phyloP scores from a whole-genome alignment of 2,329 filamentous ascomycete genomes.

The Zasmidium citrigriseum region DNA sequence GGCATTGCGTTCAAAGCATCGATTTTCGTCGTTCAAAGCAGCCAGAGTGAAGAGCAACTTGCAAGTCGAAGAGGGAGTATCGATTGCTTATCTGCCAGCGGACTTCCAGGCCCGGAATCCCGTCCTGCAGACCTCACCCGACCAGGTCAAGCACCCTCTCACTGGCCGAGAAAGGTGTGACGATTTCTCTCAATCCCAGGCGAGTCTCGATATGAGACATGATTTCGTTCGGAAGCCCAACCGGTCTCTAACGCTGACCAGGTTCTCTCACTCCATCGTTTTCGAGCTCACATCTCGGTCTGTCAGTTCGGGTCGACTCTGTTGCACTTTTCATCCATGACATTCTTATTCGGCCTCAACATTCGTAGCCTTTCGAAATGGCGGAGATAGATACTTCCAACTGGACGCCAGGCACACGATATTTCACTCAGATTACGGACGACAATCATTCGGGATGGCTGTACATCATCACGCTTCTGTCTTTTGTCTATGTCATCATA shows the following conservation, averaged over 20 bases:
- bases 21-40: too few species aligned
- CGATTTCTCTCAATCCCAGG: not conserved
- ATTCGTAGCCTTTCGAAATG: too few species aligned
- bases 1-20: too few species aligned
- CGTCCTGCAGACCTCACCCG: not conserved
- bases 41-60: too few species aligned
- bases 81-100: not conserved
- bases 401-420: constrained; percentile 20
- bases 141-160: not conserved
- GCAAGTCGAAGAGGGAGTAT: too few species aligned
- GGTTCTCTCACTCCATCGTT: not conserved
- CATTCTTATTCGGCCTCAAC: too few species aligned
- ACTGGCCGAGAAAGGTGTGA: not conserved
- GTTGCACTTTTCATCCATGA: too few species aligned
- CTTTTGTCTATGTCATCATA: constrained; percentile 21
- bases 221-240: not conserved
- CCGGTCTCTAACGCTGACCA: too few species aligned
- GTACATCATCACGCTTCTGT: constrained; percentile 23
- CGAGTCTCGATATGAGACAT: not conserved
- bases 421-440: constrained; percentile 19
- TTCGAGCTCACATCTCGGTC: not conserved
- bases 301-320: too few species aligned
- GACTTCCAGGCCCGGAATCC: not conserved
- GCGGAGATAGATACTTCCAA: constrained; percentile 14
- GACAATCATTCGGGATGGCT: constrained; percentile 22